Percentiles rank a stretch among this genome's conserved stretches.
Evolutionary conservation across 176 grass and related monocot genomes (phyloP).

Genomic region (Aegilops tauschii): DNA sequence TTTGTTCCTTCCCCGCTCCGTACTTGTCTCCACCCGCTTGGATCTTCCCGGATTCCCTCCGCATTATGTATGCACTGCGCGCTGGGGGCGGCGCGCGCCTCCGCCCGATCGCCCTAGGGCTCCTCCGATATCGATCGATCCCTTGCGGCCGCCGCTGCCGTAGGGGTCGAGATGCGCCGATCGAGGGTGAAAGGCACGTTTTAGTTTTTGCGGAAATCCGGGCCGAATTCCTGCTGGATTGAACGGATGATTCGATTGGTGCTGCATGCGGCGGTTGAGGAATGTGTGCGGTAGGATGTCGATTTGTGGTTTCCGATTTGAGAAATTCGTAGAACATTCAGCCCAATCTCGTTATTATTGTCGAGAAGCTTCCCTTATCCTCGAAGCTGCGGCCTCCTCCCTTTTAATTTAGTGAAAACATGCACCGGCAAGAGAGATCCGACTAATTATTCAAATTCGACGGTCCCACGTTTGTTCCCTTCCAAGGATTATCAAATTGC

Average conservation of each 20-base stretch:
- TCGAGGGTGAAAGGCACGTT: not conserved
- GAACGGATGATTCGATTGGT: not conserved
- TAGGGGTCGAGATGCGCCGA: not conserved
- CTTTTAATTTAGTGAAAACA: not conserved
- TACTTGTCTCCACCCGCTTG: conserved; percentile 39
- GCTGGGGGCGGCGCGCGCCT: not conserved
- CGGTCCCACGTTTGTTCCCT: not conserved
- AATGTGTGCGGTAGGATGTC: not conserved
- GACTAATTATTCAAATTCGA: not conserved
- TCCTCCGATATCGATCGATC: not conserved
- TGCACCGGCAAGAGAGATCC: not conserved
- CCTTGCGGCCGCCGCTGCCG: not conserved
- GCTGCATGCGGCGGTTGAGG: not conserved
- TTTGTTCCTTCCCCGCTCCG: conserved; percentile 32
- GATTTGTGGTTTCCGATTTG: not conserved
- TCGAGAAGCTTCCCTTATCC: not conserved
- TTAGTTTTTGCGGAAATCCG: conserved; percentile 1
- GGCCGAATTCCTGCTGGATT: not conserved
- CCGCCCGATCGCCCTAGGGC: not conserved
- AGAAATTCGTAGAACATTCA: not conserved
- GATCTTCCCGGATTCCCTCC: conserved; percentile 39
- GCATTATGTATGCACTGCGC: conserved; percentile 22
- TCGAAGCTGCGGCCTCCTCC: not conserved
- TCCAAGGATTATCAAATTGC: not conserved
- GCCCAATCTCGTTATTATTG: not conserved